These are phyloP conservation scores for Auriscalpium orientale DNA, from an alignment of 768 basidiomycete species.

Conservation along the genomic window DNA sequence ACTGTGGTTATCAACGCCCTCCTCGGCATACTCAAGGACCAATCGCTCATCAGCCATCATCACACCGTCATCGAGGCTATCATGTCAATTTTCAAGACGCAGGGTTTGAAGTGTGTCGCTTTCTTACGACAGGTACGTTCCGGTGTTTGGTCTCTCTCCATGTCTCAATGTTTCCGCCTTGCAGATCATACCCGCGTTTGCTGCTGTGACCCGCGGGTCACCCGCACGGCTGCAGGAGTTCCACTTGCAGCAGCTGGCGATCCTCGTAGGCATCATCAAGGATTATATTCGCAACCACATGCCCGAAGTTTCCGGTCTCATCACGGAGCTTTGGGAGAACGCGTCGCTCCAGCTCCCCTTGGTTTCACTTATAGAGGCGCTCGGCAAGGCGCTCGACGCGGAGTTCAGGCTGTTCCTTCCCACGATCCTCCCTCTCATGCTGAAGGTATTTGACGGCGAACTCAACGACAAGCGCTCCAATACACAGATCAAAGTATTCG, in stretches of 20 bases:
- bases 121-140: conserved; percentile 80
- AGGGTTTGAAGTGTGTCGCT: conserved; percentile 91
- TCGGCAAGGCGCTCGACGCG: conserved; percentile 89
- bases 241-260: conserved; percentile 91
- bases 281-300: conserved; percentile 94
- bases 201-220: conserved; percentile 76
- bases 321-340: conserved; percentile 89
- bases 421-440: conserved; percentile 77
- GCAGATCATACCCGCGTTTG: conserved; percentile 92
- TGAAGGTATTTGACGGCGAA: conserved; percentile 87
- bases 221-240: conserved; percentile 83
- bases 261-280: conserved; percentile 92
- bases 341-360: conserved; percentile 80
- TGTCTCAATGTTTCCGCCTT: not conserved
- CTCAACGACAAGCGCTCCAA: conserved; percentile 66
- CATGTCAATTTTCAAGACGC: conserved; percentile 98
- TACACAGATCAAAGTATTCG: conserved; percentile 86
- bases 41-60: conserved; percentile 77
- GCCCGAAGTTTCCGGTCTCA: conserved; percentile 73
- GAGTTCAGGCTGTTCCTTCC: conserved; percentile 97
- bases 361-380: conserved; percentile 84
- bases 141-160: not conserved
- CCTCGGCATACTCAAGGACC: conserved; percentile 81
- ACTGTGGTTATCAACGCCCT: conserved; percentile 89
- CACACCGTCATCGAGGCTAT: conserved; percentile 95